Evolutionary conservation across 2,329 filamentous ascomycete species (phyloP).

Genomic region (Pseudodiploospora longispora): DNA sequence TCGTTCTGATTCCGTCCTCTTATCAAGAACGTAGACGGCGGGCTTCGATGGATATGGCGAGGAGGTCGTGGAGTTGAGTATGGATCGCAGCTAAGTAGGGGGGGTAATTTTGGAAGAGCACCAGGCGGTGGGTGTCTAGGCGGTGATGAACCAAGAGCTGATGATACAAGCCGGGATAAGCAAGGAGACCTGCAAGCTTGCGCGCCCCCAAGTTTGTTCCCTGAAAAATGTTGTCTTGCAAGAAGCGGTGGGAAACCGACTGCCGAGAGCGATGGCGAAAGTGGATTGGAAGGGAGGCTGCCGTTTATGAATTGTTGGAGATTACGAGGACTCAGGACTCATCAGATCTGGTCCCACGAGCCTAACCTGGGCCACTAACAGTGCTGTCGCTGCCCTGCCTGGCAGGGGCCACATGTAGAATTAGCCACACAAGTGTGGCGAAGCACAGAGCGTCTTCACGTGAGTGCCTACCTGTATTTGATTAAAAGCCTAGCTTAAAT

Average conservation of each 20-base stretch:
- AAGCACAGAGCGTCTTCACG: background rate
- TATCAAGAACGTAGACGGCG: background rate
- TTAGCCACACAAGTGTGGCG: no score
- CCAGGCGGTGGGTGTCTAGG: no score
- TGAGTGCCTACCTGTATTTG: background rate
- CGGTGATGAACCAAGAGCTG: no score
- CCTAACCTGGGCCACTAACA: slow-evolving; percentile 21
- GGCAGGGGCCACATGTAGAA: slow-evolving; percentile 6
- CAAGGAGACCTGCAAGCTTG: no score
- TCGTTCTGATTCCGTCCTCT: slow-evolving; percentile 8
- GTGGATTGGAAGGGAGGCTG: slow-evolving; percentile 6
- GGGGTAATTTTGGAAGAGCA: no score
- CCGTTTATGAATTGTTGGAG: slow-evolving; percentile 14
- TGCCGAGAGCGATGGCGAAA: no score
- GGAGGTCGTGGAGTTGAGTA: slow-evolving; percentile 1
- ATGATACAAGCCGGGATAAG: no score
- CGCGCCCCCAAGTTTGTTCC: no score
- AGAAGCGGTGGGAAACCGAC: no score
- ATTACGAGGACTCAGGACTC: slow-evolving; percentile 23
- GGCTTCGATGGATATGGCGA: background rate
- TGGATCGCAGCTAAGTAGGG: no score
- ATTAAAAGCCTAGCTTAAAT: no score
- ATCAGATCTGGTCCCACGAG: slow-evolving; percentile 20
- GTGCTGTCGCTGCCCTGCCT: slow-evolving; percentile 11
- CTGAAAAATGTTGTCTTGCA: no score